These are phyloP conservation scores for Mycosphaerelloides madeirae DNA, from an alignment of 2,329 filamentous ascomycete species.

Conservation along the genomic window DNA sequence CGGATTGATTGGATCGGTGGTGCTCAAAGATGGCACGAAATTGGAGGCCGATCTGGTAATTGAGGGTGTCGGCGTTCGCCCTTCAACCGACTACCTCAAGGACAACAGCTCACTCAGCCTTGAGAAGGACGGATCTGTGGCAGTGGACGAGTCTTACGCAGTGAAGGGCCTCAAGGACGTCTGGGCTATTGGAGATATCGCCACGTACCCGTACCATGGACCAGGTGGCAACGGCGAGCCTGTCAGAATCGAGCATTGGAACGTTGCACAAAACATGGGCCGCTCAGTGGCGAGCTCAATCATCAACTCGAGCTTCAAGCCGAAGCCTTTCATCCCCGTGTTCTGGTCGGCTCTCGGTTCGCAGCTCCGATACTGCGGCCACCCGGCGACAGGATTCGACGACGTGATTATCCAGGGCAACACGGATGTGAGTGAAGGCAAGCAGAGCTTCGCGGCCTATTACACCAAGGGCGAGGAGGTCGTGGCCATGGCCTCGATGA, in stretches of 20 bases:
- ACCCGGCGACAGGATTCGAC: conserved; percentile 77
- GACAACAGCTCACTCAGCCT: conserved; percentile 66
- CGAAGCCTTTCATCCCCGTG: conserved; percentile 78
- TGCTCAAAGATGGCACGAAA: conserved; percentile 78
- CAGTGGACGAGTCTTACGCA: conserved; percentile 72
- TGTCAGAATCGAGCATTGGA: conserved; percentile 94
- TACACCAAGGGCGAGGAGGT: conserved; percentile 83
- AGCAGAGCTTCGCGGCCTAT: conserved; percentile 81
- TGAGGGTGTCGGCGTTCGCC: conserved; percentile 81
- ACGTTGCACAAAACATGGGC: conserved; percentile 91
- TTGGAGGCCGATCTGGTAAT: conserved; percentile 87
- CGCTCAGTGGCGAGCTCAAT: conserved; percentile 76
- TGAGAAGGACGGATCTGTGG: conserved; percentile 78
- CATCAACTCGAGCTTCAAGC: conserved; percentile 55
- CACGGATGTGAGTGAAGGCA: conserved; percentile 51
- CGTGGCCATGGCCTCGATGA: conserved; percentile 88
- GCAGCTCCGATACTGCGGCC: conserved; percentile 90
- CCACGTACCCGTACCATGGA: conserved; percentile 88
- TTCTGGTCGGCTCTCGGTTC: conserved; percentile 94
- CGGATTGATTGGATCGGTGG: conserved; percentile 71
- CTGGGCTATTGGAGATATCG: conserved; percentile 92
- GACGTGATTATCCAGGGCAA: conserved; percentile 76
- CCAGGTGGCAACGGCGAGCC: conserved; percentile 71
- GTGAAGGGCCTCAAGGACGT: conserved; percentile 74
- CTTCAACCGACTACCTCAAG: conserved; percentile 76